These are phyloP conservation scores for Alternaria triticina DNA, from an alignment of 2,329 filamentous ascomycete genomes.

Conservation along the genomic window DNA sequence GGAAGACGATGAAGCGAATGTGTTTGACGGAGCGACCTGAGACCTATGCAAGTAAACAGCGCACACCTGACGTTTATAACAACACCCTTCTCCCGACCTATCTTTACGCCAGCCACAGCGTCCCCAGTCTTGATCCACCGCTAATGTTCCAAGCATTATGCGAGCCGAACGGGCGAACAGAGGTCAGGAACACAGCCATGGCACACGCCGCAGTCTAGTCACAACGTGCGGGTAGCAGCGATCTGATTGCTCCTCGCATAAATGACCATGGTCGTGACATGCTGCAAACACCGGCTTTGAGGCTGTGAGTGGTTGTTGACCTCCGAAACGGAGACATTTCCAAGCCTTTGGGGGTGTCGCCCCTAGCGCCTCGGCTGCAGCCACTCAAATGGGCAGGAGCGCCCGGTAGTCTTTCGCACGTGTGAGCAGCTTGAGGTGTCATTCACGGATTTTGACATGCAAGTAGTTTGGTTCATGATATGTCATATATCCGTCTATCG, in stretches of 20 bases:
- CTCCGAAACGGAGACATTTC: constrained; percentile 22
- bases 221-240: constrained; percentile 26
- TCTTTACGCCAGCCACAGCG: not conserved
- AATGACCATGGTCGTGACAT: constrained; percentile 15
- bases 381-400: constrained; percentile 22
- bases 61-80: constrained; percentile 15
- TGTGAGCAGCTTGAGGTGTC: constrained; percentile 12
- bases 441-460: constrained; percentile 16
- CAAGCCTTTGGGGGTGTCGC: constrained; percentile 7
- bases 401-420: constrained; percentile 22
- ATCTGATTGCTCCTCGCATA: constrained; percentile 37
- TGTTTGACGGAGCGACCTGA: not conserved
- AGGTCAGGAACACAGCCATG: constrained; percentile 8
- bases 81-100: not conserved
- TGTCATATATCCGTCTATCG: not conserved
- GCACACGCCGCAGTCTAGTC: not conserved
- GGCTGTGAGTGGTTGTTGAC: constrained; percentile 32
- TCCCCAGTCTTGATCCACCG: not conserved
- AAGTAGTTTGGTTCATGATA: not conserved
- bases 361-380: constrained; percentile 27
- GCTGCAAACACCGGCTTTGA: constrained; percentile 22
- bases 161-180: not conserved
- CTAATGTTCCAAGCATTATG: constrained; percentile 1
- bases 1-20: constrained; percentile 10
- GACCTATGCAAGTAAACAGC: not conserved